Conservation (phyloP, 352 stramenopile genomes). For the Globisporangium acanthophoron region DNA sequence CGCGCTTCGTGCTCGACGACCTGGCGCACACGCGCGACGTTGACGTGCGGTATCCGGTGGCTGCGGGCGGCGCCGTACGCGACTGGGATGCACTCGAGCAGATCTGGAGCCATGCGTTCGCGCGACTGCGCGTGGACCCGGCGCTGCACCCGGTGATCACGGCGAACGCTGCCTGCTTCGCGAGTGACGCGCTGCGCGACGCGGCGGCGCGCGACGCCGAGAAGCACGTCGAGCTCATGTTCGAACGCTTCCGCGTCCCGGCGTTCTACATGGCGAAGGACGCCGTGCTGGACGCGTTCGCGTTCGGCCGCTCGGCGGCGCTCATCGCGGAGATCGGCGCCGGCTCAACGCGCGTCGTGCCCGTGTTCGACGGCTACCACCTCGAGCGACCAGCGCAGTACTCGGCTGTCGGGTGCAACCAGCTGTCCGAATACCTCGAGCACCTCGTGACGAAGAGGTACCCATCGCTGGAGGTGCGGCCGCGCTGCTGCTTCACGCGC, state of each 20-base stretch:
- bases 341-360: conserved; percentile 78
- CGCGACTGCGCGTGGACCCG: conserved; percentile 57
- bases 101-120: conserved; percentile 76
- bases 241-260: conserved; percentile 88
- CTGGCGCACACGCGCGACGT: conserved; percentile 49
- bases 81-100: conserved; percentile 87
- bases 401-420: conserved; percentile 68
- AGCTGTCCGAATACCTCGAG: conserved; percentile 64
- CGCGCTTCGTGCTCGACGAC: conserved; percentile 42
- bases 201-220: conserved; percentile 51
- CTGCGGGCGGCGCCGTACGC: conserved; percentile 40
- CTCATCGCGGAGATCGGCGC: conserved; percentile 88
- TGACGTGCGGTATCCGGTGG: conserved; percentile 51
- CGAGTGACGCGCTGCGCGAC: conserved; percentile 57
- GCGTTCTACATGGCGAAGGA: conserved; percentile 90
- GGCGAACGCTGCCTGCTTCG: conserved; percentile 66
- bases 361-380: conserved; percentile 89
- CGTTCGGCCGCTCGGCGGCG: conserved; percentile 81
- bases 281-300: conserved; percentile 88
- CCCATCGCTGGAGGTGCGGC: conserved; percentile 33
- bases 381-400: conserved; percentile 74
- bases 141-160: conserved; percentile 76
- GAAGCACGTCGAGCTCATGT: conserved; percentile 90
- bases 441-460: conserved; percentile 51
- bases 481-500: conserved; percentile 60